Percentiles rank a stretch among this genome's conserved stretches.
Conservation (phyloP, 306 rosid genomes). For the Comarum palustre region DNA sequence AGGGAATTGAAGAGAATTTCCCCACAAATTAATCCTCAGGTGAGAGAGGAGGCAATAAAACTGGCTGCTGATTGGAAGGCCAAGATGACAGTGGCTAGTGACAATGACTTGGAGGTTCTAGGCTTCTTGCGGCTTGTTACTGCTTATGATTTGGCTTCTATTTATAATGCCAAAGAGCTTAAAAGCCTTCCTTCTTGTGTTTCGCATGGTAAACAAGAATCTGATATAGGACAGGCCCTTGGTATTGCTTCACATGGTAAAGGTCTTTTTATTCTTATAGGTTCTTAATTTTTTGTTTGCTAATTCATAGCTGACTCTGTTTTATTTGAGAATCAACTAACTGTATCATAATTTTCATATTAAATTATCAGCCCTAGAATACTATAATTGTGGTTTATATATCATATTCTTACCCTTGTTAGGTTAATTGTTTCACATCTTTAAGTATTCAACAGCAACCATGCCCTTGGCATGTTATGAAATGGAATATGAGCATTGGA, state of each 20-base stretch:
- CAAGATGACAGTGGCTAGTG: constrained; percentile 19
- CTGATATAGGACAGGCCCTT: constrained; percentile 25
- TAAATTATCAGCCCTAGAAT: background rate
- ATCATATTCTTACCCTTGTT: background rate
- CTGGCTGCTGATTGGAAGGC: constrained; percentile 45
- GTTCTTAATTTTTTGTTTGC: background rate
- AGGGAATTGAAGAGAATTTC: constrained; percentile 33
- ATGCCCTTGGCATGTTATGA: background rate
- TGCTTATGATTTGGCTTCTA: constrained; percentile 30
- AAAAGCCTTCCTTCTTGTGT: constrained; percentile 16
- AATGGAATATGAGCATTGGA: background rate
- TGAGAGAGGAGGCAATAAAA: constrained; percentile 38
- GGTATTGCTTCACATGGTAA: constrained; percentile 34
- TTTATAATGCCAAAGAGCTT: constrained; percentile 30
- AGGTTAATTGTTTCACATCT: background rate
- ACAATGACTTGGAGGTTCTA: constrained; percentile 33
- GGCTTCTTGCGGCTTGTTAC: constrained; percentile 44
- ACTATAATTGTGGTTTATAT: background rate
- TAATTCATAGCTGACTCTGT: background rate
- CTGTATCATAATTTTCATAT: background rate
- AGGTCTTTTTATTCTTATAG: background rate
- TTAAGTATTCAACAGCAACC: background rate
- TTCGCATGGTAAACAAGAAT: constrained; percentile 28
- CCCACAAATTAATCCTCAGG: constrained; percentile 29
- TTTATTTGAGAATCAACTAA: background rate